Base-by-base conservation (phyloP, 2,329 filamentous ascomycete genomes). In the Fusarium sp. region DNA sequence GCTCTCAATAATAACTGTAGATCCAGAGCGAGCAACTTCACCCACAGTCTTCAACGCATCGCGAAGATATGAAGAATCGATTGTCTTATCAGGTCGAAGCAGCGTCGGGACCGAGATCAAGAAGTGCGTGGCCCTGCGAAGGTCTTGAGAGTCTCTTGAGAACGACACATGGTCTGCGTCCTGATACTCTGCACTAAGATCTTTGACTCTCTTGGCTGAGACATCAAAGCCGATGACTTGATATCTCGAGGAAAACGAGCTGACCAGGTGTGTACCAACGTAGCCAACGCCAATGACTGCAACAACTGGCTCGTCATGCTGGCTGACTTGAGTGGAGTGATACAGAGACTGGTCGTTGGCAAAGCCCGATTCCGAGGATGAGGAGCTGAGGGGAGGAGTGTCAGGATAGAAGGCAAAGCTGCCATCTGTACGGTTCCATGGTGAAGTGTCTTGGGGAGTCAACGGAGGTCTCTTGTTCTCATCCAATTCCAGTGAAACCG, bases 261-360 rank as follows among this genome's bases (percentile, higher is more conserved):
- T 70, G 47, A 83, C 79, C 7, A 85, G 79, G 54, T 85, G 81
- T 21, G 77, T 77, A 6, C 83, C 83, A 8, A 86, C 83, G 66
- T 84, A 86, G 28, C 83, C 83, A n/a, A 85, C 81, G 8, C 83
- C 83, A 23, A 86, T 80, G 19, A 85, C 77, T 34, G 81, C 82
- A 6, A 85, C 76, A 4, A 79, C 23, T 5, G 80, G 77, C 8
- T 76, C 65, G 10, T 50, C 46, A 1, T 55, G 30, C 8, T 36
- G n/a, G n/a, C 26, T 30, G 34, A 68, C 49, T 19, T 52, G 17
- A 8, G 40, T 19, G 3, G 46, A 19, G 7, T 26, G n/a, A 14
- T 7, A 23, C 4, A 39, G 26, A 4, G 45, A 28, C 23, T 44
- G 30, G n/a, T 23, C 26, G 15, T 56, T 15, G 9, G 23, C 19